Percentiles rank a stretch among this genome's conserved stretches.
phyloP scores from a whole-genome alignment of 768 basidiomycete genomes.

The Ramaria rubella region DNA sequence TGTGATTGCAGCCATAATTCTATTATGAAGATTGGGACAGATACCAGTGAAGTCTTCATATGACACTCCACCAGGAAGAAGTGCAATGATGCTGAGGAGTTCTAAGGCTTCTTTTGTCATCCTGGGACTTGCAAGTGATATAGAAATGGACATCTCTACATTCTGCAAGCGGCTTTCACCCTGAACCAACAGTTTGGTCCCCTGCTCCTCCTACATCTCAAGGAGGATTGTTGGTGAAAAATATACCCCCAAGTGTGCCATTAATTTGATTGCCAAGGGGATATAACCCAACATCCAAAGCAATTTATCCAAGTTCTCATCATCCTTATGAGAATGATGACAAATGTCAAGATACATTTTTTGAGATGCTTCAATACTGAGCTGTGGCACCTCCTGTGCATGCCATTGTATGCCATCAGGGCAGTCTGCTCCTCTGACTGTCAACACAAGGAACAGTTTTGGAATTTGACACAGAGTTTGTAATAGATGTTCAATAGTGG shows the following conservation, averaged over 20 bases:
- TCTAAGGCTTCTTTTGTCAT: constrained; percentile 18
- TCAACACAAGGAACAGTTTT: constrained; percentile 27
- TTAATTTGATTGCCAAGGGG: constrained; percentile 30
- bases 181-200: constrained; percentile 1
- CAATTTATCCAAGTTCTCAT: constrained; percentile 17
- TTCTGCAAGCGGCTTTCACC: constrained; percentile 12
- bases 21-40: neutral
- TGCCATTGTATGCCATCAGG: constrained; percentile 8
- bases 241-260: constrained; percentile 23
- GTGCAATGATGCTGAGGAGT: constrained; percentile 20
- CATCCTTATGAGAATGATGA: constrained; percentile 19
- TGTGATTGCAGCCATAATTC: neutral
- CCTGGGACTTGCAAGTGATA: constrained; percentile 19
- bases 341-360: constrained; percentile 20
- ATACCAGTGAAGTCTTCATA: constrained; percentile 10
- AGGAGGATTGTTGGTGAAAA: constrained; percentile 8
- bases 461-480: constrained; percentile 20
- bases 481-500: constrained; percentile 22
- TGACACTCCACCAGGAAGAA: constrained; percentile 22
- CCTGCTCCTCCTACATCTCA: constrained; percentile 1
- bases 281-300: constrained; percentile 23
- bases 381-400: too few species aligned
- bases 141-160: constrained; percentile 18
- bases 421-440: constrained; percentile 22
- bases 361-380: constrained; percentile 17